Evolutionary conservation across 306 rosid genomes (phyloP).

Genomic region (Prinsepia uniflora): DNA sequence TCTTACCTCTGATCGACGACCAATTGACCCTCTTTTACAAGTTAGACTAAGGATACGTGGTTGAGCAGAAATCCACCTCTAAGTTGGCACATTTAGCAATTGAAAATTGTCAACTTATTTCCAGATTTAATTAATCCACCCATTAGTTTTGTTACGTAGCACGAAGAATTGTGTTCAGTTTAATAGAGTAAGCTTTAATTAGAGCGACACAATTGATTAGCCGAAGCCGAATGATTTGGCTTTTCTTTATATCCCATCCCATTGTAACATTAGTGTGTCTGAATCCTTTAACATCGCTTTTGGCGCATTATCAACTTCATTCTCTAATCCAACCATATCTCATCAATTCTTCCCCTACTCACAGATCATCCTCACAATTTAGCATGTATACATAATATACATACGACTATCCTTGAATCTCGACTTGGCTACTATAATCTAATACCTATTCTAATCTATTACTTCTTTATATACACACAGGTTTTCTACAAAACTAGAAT

Average conservation of each 20-base stretch:
- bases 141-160: too few relatives aligned
- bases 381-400: too few relatives aligned
- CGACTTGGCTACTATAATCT: neutral
- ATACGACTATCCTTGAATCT: neutral
- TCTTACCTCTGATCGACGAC: too few relatives aligned
- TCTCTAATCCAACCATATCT: neutral
- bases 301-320: neutral
- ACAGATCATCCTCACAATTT: slow-evolving; percentile 3
- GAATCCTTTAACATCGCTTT: neutral
- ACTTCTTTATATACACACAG: neutral
- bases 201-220: neutral
- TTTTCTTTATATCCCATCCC: slow-evolving; percentile 10
- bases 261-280: slow-evolving; percentile 14
- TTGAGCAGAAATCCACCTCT: too few relatives aligned
- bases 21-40: too few relatives aligned
- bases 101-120: too few relatives aligned
- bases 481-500: neutral
- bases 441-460: neutral
- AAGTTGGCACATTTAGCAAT: too few relatives aligned
- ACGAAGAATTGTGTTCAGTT: neutral
- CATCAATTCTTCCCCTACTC: neutral
- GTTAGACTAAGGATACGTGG: too few relatives aligned
- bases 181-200: too few relatives aligned
- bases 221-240: slow-evolving; percentile 17
- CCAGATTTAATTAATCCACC: too few relatives aligned